Base-by-base conservation (phyloP, 192 early-diverging fungal species). In the Rhizoclosmatium sp. region DNA sequence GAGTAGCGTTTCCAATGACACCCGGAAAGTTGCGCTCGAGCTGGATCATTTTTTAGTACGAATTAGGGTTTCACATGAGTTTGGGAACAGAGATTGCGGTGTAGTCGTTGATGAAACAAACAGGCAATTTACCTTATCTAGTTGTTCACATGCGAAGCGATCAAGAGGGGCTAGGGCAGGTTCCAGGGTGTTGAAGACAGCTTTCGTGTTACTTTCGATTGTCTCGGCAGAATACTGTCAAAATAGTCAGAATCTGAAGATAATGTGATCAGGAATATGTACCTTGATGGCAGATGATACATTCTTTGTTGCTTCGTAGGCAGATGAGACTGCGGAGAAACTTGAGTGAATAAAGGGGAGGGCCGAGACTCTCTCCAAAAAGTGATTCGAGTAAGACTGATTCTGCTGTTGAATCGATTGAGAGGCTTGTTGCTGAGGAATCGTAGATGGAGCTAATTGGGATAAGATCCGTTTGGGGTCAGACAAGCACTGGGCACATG, bases 331-430 rank as follows among this genome's bases (percentile, higher is more conserved):
- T 23, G 78, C 76, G 31, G 68, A 74, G 14, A 95, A 74, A 0
- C 92, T 91, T n/a, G 89, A 89, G 76, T 92, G 94, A 47, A 97
- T 92, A 7, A 96, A 60, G 10, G 94, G 95, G 44, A 95, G 87
- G 76, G 83, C 92, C 77, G 93, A 91, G 67, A 97, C 91, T 49
- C 94, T 89, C 67, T 87, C 85, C 68, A 97, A 90, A 60, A 97
- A 94, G 71, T 83, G 87, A 48, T 78, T 48, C 76, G 80, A 16
- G 78, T 58, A 58, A 5, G 80, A 58, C 10, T 58, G 14, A 64
- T 39, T n/a, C 21, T 73, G 7, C 16, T 74, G 56, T 4, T 39
- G 56, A 77, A 31, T 31, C 31, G 31, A 31, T 31, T 31, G 31
- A 31, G 31, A 31, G 31, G 31, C 10, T 2, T 2, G 58, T 10